phyloP scores from a whole-genome alignment of 441 rosid genomes.

The Gossypium aridum region DNA sequence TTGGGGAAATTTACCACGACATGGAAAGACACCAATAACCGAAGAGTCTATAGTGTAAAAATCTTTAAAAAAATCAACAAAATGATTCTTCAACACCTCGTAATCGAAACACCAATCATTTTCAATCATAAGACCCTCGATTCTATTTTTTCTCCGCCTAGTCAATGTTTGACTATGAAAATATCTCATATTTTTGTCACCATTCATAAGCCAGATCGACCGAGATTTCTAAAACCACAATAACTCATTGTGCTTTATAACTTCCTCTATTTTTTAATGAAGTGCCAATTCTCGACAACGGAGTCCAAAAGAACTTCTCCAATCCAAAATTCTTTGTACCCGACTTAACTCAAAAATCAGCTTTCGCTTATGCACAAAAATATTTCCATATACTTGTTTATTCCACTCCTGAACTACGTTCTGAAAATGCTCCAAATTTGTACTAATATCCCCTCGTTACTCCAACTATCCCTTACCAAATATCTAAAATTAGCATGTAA shows the following conservation, averaged over 20 bases:
- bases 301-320: not conserved
- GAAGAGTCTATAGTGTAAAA: no score
- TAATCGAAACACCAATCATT: not conserved
- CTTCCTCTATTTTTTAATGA: not conserved
- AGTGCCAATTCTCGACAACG: not conserved
- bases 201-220: not conserved
- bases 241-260: no score
- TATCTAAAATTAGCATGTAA: no score
- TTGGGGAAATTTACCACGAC: not conserved
- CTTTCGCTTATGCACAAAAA: not conserved
- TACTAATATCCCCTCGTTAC: not conserved
- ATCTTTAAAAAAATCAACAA: not conserved
- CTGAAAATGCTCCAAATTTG: no score
- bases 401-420: not conserved
- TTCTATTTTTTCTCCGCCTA: no score
- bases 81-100: not conserved
- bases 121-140: not conserved
- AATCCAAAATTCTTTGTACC: not conserved
- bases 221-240: not conserved
- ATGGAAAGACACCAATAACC: not conserved
- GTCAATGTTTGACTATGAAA: not conserved
- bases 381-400: not conserved
- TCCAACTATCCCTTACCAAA: not conserved
- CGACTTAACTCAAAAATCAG: no score
- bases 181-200: not conserved